phyloP scores from a whole-genome alignment of 495 filamentous ascomycete species.

The Neohortaea acidophila region DNA sequence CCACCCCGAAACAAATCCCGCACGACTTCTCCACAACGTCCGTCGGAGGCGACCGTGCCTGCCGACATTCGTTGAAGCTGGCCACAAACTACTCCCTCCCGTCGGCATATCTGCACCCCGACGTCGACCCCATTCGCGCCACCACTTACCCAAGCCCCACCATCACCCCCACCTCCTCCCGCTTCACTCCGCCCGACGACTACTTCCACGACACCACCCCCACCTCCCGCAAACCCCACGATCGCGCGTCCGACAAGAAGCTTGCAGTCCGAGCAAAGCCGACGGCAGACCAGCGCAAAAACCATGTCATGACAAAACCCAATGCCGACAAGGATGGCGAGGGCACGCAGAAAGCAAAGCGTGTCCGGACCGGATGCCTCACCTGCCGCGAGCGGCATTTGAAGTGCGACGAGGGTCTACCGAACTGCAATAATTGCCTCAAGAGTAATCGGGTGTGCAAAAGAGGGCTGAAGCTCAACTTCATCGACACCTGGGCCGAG shows the following conservation, averaged over 20 bases:
- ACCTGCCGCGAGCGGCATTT: conserved; percentile 40
- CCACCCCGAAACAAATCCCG: too few relatives aligned
- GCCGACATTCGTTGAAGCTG: too few relatives aligned
- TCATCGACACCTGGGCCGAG: conserved; percentile 69
- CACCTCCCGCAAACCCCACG: too few relatives aligned
- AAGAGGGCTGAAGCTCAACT: conserved; percentile 78
- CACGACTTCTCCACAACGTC: too few relatives aligned
- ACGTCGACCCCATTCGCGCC: conserved; percentile 1
- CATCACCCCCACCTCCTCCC: conserved; percentile 10
- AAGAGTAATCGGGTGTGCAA: conserved; percentile 80
- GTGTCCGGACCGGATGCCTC: conserved; percentile 30
- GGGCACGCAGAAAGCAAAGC: conserved; percentile 21
- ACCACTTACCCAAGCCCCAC: neutral
- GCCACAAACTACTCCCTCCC: too few relatives aligned
- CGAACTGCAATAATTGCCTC: conserved; percentile 71
- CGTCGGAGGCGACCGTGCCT: too few relatives aligned
- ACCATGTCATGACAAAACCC: conserved; percentile 3
- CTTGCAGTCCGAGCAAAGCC: conserved; percentile 13
- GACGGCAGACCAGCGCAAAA: conserved; percentile 10
- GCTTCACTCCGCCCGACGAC: too few relatives aligned
- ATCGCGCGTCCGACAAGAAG: conserved; percentile 4
- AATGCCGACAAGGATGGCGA: conserved; percentile 15
- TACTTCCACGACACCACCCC: too few relatives aligned
- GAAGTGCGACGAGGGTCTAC: conserved; percentile 70
- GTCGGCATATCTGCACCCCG: conserved; percentile 14